A percentile compares a stretch with the other conserved stretches of the same genome.
Evolutionary conservation across 176 grass and related monocot genomes (phyloP).

Genomic region (Aechmea fasciata): DNA sequence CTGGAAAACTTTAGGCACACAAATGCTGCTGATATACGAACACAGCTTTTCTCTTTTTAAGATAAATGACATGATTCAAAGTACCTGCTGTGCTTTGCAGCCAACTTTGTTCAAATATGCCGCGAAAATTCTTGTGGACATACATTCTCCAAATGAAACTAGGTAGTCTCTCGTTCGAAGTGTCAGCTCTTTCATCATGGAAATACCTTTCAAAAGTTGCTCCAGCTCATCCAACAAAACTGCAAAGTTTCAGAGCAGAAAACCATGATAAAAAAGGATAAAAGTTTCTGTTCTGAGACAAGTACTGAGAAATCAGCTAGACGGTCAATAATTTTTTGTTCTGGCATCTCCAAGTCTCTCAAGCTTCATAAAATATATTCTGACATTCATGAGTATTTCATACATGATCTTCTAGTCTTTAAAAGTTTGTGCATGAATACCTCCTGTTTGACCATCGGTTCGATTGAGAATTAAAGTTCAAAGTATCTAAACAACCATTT

Average conservation of each 20-base stretch:
- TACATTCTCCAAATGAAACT: slow-evolving; percentile 94
- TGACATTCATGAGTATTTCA: too few species aligned
- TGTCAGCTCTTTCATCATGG: slow-evolving; percentile 99
- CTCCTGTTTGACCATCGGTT: too few species aligned
- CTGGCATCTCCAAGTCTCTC: too few species aligned
- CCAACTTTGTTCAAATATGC: slow-evolving; percentile 89
- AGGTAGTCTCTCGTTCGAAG: slow-evolving; percentile 75
- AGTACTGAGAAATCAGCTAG: slow-evolving; percentile 4
- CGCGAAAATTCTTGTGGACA: slow-evolving; percentile 83
- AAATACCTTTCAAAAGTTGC: slow-evolving; percentile 85
- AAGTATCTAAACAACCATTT: too few species aligned
- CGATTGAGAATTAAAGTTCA: too few species aligned
- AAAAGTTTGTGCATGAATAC: too few species aligned
- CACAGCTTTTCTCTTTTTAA: too few species aligned
- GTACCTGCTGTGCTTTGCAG: slow-evolving; percentile 70
- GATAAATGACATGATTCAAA: slow-evolving; percentile 6
- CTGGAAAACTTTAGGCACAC: not conserved
- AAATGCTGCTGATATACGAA: not conserved
- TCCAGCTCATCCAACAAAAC: slow-evolving; percentile 71
- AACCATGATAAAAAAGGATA: slow-evolving; percentile 8
- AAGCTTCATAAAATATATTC: too few species aligned
- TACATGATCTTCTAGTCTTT: too few species aligned
- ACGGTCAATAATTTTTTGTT: not conserved
- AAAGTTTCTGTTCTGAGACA: slow-evolving; percentile 5
- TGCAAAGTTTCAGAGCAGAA: slow-evolving; percentile 18